These are phyloP conservation scores for Prunus dulcis DNA, from an alignment of 306 rosid genomes.

Conservation along the genomic window DNA sequence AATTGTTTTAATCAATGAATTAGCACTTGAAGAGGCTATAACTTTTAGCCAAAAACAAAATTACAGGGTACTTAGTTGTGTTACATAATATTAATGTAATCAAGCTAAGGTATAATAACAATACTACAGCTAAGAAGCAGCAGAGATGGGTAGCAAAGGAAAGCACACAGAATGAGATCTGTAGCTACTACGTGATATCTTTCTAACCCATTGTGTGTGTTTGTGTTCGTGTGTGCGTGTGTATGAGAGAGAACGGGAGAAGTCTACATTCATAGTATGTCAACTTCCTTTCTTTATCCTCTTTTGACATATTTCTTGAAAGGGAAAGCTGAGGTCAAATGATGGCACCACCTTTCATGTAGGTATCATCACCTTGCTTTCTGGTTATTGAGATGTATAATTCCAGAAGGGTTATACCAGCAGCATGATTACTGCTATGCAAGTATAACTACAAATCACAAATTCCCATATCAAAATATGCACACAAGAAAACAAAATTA, in stretches of 20 bases:
- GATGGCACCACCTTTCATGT: constrained; percentile 18
- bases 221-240: not conserved
- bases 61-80: not conserved
- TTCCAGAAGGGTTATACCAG: constrained; percentile 2
- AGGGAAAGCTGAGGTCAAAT: constrained; percentile 20
- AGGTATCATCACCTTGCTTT: constrained; percentile 3
- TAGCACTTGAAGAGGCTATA: not conserved
- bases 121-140: not conserved
- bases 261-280: not conserved
- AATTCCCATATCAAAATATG: not conserved
- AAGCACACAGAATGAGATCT: not conserved
- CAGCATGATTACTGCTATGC: not conserved
- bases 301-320: not conserved
- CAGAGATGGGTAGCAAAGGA: not conserved
- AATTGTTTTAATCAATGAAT: not conserved
- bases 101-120: not conserved
- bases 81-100: not conserved
- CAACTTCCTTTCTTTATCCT: not conserved
- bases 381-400: constrained; percentile 7
- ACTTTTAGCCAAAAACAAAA: not conserved
- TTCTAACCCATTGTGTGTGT: not conserved
- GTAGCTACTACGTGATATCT: not conserved
- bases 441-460: not conserved
- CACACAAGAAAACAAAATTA: not conserved
- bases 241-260: not conserved